These are phyloP conservation scores for Penicillium pancosmium DNA, from an alignment of 495 filamentous ascomycete genomes.

Conservation along the genomic window DNA sequence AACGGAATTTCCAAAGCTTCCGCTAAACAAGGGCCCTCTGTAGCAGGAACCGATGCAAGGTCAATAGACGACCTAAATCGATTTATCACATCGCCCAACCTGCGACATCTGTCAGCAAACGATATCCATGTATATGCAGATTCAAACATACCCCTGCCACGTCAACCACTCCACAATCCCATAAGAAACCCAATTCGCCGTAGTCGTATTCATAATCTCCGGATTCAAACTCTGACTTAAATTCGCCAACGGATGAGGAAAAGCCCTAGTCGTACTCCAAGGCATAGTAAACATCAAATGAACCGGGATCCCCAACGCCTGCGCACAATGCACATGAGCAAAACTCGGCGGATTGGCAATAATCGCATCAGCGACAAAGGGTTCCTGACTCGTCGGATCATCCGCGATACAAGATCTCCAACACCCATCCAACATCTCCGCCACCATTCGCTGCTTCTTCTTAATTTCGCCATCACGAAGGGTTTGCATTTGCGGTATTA, in stretches of 20 bases:
- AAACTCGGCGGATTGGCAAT: conserved; percentile 71
- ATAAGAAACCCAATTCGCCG: conserved; percentile 63
- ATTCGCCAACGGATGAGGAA: conserved; percentile 62
- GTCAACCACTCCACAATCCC: conserved; percentile 65
- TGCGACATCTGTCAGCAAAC: conserved; percentile 14
- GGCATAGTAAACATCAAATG: conserved; percentile 72
- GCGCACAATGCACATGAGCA: conserved; percentile 66
- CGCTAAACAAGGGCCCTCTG: conserved; percentile 37
- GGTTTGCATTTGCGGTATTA: conserved; percentile 45
- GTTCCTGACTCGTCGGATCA: conserved; percentile 26
- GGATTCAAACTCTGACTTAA: conserved; percentile 34
- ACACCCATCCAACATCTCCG: conserved; percentile 57
- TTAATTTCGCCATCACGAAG: conserved; percentile 44
- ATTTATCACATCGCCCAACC: conserved; percentile 64
- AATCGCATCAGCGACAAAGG: conserved; percentile 68
- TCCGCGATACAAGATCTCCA: conserved; percentile 36
- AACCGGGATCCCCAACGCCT: conserved; percentile 61
- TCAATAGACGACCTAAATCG: conserved; percentile 53
- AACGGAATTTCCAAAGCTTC: conserved; percentile 58
- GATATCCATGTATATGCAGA: background rate
- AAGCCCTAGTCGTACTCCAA: conserved; percentile 56
- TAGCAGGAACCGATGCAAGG: conserved; percentile 50
- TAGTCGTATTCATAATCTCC: conserved; percentile 42
- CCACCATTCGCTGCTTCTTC: conserved; percentile 44
- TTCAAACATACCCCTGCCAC: conserved; percentile 61